Evolutionary conservation across 352 stramenopile genomes (phyloP), one percentile per base, ranked within the genome.

Genomic region (Phytophthora aleatoria): DNA sequence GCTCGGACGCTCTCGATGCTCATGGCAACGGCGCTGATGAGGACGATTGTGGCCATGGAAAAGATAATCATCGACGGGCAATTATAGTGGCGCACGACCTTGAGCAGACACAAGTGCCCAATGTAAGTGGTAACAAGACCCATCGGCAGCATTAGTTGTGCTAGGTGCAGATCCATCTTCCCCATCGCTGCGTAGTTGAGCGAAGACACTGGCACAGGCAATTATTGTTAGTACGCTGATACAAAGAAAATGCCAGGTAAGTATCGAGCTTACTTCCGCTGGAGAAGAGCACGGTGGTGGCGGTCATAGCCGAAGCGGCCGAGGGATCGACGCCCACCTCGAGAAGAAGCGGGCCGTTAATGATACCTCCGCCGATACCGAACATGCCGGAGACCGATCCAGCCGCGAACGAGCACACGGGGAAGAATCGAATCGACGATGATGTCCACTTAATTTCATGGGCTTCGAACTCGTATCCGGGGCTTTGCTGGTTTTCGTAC

Each of bases 321-420:
- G 78, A 70, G 8, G 87, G 81, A 10, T 93, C 74, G 12, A 99
- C 79, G 47, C 94, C 94, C 62, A 99, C 92, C 49, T 97, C 89
- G 3, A 99, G 83, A 82, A 99, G 95, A 16, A 99, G 64, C 2
- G 96, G 96, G 1, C 90, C 95, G 57, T 97, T 98, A 47, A 99
- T 90, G 57, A 99, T 98, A 16, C 95, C 97, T 47, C 96, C 97
- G 3, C 95, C 96, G 26, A 98, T 91, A 12, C 95, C 96, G 73
- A 99, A 98, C 85, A 99, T 94, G 11, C 95, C 95, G 1, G 93
- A 91, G 59, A 97, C 90, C 24, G 97, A 82, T 16, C 95, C 96
- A 24, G 95, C 95, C 7, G 94, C 73, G 53, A 96, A 83, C 53
- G 90, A 96, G 27, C 98, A 73, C 1, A 87, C 49, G 0, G 95